phyloP scores from a whole-genome alignment of 768 basidiomycete species.

The Lactarius indigo region DNA sequence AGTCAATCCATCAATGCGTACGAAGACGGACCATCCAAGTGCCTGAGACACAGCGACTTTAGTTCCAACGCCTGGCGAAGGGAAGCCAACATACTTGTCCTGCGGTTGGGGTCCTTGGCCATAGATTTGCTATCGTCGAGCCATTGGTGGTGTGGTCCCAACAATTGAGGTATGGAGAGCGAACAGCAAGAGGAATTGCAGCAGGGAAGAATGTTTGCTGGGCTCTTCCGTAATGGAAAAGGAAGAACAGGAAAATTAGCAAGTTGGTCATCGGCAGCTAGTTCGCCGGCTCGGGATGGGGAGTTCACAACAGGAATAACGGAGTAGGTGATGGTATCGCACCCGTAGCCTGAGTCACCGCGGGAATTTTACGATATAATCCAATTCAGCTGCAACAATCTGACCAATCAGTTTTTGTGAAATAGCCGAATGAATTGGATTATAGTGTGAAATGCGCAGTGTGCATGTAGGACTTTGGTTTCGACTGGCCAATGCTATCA shows the following conservation, averaged over 20 bases:
- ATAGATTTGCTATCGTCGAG: constrained; percentile 4
- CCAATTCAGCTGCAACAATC: too few relatives aligned
- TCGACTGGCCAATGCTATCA: too few relatives aligned
- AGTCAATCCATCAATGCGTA: constrained; percentile 15
- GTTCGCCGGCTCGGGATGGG: too few relatives aligned
- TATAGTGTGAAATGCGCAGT: too few relatives aligned
- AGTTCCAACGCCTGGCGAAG: background rate
- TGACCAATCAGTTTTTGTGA: too few relatives aligned
- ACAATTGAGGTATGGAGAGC: constrained; percentile 29
- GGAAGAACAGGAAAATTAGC: background rate
- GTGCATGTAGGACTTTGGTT: too few relatives aligned
- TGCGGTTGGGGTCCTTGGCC: constrained; percentile 23
- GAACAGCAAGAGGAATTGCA: constrained; percentile 29
- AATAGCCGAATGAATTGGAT: too few relatives aligned
- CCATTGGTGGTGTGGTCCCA: constrained; percentile 24
- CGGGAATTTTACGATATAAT: too few relatives aligned
- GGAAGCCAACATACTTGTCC: background rate
- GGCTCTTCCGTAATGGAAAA: background rate
- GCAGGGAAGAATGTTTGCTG: constrained; percentile 26
- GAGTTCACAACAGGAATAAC: too few relatives aligned
- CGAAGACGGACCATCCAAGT: constrained; percentile 16
- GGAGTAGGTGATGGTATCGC: too few relatives aligned
- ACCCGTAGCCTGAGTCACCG: too few relatives aligned
- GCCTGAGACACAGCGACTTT: background rate
- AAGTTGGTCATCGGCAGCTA: background rate